These are phyloP conservation scores for Sporobolomyces roseus DNA, from an alignment of 768 basidiomycete genomes.

Conservation along the genomic window DNA sequence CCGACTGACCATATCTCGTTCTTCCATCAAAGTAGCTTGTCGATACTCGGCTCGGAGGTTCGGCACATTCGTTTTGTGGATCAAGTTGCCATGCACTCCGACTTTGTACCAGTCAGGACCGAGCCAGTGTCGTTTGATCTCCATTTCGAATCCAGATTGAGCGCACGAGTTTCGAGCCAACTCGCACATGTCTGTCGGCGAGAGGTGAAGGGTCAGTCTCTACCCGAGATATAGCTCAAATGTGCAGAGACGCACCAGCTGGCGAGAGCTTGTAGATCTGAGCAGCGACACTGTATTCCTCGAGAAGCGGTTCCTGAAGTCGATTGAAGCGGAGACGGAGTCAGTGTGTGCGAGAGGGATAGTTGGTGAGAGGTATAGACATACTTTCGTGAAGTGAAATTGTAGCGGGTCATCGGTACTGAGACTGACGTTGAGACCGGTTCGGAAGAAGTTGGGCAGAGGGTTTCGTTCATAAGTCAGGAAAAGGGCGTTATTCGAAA, in stretches of 20 bases:
- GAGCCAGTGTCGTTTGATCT: conserved; percentile 87
- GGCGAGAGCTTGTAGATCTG: conserved; percentile 97
- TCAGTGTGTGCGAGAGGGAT: background rate
- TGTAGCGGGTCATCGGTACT: conserved; percentile 94
- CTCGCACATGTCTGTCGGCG: conserved; percentile 66
- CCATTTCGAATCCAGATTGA: conserved; percentile 98
- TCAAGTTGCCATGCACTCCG: conserved; percentile 90
- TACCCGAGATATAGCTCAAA: background rate
- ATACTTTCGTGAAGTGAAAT: conserved; percentile 95
- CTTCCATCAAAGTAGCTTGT: conserved; percentile 81
- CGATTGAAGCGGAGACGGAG: background rate
- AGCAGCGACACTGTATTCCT: conserved; percentile 97
- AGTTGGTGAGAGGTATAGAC: no score
- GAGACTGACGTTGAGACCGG: conserved; percentile 89
- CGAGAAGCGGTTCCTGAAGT: conserved; percentile 77
- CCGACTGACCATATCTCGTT: conserved; percentile 56
- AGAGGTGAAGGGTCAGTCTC: background rate
- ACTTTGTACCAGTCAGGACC: conserved; percentile 90
- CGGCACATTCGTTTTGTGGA: conserved; percentile 99
- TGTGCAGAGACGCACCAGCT: conserved; percentile 42
- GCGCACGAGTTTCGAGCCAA: conserved; percentile 95
- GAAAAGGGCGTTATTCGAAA: conserved; percentile 97
- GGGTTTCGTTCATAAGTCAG: conserved; percentile 95
- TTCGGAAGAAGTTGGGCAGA: conserved; percentile 88
- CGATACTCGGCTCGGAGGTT: conserved; percentile 83